phyloP scores from a whole-genome alignment of 2,329 filamentous ascomycete genomes.

The Sphaerostilbella broomeana region DNA sequence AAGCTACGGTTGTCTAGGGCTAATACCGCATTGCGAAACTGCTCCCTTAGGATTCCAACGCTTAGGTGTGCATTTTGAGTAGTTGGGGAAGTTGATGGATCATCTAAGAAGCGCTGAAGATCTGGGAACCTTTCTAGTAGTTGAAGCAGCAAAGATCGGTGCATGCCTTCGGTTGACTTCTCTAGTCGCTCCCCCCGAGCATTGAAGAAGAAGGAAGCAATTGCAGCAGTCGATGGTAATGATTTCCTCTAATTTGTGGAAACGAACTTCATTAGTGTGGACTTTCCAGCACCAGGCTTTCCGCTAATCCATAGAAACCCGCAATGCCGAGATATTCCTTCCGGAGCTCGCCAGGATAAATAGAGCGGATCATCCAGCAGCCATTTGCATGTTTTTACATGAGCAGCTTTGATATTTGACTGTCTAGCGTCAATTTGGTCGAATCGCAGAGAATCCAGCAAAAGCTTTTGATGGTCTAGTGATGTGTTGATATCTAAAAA shows the following conservation, averaged over 20 bases:
- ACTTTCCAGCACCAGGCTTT: conserved; percentile 14
- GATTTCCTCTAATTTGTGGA: not conserved
- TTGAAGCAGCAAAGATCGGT: conserved; percentile 42
- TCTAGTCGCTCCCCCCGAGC: conserved; percentile 38
- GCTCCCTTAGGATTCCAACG: not conserved
- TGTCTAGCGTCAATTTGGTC: conserved; percentile 13
- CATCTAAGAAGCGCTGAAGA: conserved; percentile 13
- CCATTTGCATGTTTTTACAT: conserved; percentile 16
- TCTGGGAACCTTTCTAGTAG: conserved; percentile 23
- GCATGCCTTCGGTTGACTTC: conserved; percentile 40
- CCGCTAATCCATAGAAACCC: conserved; percentile 13
- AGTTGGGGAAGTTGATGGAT: not conserved
- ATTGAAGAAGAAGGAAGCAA: conserved; percentile 43
- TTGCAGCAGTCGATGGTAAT: not conserved
- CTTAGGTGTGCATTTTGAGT: not conserved
- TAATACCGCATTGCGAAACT: not conserved
- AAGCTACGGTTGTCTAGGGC: conserved; percentile 3
- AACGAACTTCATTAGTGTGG: conserved; percentile 12
- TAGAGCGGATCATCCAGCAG: conserved; percentile 7
- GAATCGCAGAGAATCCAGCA: conserved; percentile 14
- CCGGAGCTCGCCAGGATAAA: conserved; percentile 9
- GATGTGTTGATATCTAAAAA: not conserved
- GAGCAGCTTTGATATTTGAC: conserved; percentile 9
- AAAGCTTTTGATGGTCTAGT: not conserved
- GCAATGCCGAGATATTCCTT: conserved; percentile 3